phyloP scores from a whole-genome alignment of 148 eudicot species.

The Polygonum aviculare region DNA sequence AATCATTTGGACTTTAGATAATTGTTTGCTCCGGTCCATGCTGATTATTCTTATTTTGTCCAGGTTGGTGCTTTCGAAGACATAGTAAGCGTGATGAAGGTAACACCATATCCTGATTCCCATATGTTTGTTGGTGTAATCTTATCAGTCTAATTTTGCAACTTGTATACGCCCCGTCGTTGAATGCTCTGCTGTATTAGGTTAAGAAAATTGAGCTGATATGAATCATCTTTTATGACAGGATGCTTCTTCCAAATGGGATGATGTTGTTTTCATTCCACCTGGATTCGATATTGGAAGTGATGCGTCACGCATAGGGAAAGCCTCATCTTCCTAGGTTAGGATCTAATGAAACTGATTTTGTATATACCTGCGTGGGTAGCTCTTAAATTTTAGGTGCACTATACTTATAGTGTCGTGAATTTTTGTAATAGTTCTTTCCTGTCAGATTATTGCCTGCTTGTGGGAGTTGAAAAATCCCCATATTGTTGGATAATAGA shows the following conservation, averaged over 20 bases:
- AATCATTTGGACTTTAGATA: neutral
- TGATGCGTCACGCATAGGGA: conserved; percentile 20
- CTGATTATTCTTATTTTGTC: neutral
- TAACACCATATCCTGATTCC: conserved; percentile 15
- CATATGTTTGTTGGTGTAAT: neutral
- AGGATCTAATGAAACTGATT: neutral
- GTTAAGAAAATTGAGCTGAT: neutral
- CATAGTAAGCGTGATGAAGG: conserved; percentile 87
- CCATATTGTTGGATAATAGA: no score
- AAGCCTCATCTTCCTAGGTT: conserved; percentile 2
- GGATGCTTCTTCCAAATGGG: conserved; percentile 58
- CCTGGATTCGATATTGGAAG: conserved; percentile 91
- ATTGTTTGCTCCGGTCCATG: conserved; percentile 4
- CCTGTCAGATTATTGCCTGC: neutral
- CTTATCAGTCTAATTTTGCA: neutral
- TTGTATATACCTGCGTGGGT: neutral
- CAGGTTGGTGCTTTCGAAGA: conserved; percentile 91
- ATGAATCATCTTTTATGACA: conserved; percentile 21
- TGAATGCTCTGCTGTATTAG: neutral
- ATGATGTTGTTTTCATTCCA: conserved; percentile 87
- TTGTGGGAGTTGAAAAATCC: no score
- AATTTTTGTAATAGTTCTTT: neutral
- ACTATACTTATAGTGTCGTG: neutral
- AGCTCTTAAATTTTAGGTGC: neutral
- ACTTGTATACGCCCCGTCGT: neutral